phyloP scores from a whole-genome alignment of 2,329 filamentous ascomycete genomes.

The Hypoxylon sp. region DNA sequence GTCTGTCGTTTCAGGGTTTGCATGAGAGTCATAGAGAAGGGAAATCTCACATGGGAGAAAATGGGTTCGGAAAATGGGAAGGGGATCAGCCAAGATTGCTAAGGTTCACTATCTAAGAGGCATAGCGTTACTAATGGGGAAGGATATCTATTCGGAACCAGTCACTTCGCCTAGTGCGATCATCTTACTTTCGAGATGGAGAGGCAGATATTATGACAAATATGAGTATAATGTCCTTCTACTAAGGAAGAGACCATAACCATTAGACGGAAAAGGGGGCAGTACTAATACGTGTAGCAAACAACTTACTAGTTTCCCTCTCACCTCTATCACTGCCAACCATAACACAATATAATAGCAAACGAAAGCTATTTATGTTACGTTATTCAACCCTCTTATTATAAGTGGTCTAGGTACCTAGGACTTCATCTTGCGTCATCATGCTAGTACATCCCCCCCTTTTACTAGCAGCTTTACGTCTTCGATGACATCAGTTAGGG shows the following conservation, averaged over 20 bases:
- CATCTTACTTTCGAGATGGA: background rate
- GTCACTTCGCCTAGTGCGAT: background rate
- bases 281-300: background rate
- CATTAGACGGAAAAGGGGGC: background rate
- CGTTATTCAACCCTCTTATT: background rate
- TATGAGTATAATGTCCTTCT: constrained; percentile 4
- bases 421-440: background rate
- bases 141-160: constrained; percentile 1
- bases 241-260: background rate
- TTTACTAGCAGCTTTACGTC: background rate
- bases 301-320: background rate
- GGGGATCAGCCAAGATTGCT: constrained; percentile 1
- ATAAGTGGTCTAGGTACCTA: background rate
- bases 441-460: background rate
- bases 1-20: background rate
- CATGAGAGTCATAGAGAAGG: constrained; percentile 13
- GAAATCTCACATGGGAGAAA: constrained; percentile 8
- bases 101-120: background rate
- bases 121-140: constrained; percentile 13
- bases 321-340: background rate
- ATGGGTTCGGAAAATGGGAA: constrained; percentile 18
- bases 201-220: constrained; percentile 4
- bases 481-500: background rate
- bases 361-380: background rate
- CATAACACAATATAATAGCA: too few species aligned